These are phyloP conservation scores for Ehretia macrophylla DNA, from an alignment of 257 asterid species.

Conservation along the genomic window DNA sequence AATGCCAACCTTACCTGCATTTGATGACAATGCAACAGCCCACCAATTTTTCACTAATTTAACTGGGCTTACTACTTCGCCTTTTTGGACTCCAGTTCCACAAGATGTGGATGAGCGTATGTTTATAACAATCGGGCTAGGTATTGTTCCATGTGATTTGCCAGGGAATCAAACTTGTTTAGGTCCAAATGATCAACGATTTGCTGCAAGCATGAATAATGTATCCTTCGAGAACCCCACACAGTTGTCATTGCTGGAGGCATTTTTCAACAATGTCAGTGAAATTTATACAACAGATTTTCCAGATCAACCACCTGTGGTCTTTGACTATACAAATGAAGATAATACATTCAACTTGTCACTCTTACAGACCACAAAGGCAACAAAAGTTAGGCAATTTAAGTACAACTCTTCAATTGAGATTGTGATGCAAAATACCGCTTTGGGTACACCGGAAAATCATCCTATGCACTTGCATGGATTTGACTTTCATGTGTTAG, in stretches of 20 bases:
- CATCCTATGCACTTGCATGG: constrained; percentile 73
- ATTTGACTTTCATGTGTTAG: constrained; percentile 48
- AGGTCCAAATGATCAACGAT: constrained; percentile 29
- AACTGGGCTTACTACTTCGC: constrained; percentile 38
- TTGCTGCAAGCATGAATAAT: constrained; percentile 58
- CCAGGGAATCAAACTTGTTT: constrained; percentile 34
- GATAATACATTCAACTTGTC: constrained; percentile 18
- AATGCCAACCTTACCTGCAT: constrained; percentile 52
- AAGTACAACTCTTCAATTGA: constrained; percentile 41
- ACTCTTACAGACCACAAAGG: constrained; percentile 14
- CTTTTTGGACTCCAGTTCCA: constrained; percentile 49
- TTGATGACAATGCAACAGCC: constrained; percentile 54
- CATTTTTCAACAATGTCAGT: constrained; percentile 32
- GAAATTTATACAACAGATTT: constrained; percentile 55
- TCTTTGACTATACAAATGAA: constrained; percentile 41
- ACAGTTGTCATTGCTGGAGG: constrained; percentile 46
- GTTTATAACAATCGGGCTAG: constrained; percentile 50
- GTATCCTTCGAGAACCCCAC: constrained; percentile 43
- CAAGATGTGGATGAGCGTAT: constrained; percentile 35
- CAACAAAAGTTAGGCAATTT: constrained; percentile 38
- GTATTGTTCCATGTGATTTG: constrained; percentile 33
- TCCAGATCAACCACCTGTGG: constrained; percentile 42
- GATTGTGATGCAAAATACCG: constrained; percentile 54
- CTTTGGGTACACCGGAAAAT: constrained; percentile 39
- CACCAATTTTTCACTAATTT: constrained; percentile 33